Conservation (phyloP, 331 rosid genomes). For the Dryas integrifolia region DNA sequence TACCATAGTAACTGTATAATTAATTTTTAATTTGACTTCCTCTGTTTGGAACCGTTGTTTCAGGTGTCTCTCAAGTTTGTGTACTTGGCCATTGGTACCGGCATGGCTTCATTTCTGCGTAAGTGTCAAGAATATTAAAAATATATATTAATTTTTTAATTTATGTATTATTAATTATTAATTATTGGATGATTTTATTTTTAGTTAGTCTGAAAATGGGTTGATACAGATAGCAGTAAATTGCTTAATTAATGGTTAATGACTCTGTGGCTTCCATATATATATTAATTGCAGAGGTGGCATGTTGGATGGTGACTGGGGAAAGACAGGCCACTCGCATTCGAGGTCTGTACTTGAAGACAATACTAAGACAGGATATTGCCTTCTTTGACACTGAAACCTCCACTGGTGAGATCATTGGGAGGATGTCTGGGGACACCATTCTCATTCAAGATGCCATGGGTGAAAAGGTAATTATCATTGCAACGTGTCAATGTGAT, state of each 20-base stretch:
- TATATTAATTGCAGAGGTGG: conserved; percentile 55
- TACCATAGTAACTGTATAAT: too few relatives aligned
- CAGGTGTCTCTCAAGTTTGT: conserved; percentile 61
- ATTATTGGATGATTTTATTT: too few relatives aligned
- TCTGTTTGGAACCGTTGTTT: not conserved
- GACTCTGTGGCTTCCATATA: too few relatives aligned
- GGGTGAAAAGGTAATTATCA: conserved; percentile 73
- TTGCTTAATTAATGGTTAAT: too few relatives aligned
- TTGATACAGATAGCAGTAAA: too few relatives aligned
- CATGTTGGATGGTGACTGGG: conserved; percentile 93
- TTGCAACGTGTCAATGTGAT: not conserved
- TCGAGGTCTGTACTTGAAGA: conserved; percentile 72
- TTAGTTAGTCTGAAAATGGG: too few relatives aligned
- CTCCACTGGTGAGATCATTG: conserved; percentile 74
- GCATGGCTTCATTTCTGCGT: conserved; percentile 70
- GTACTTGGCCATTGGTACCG: conserved; percentile 63
- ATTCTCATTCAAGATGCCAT: conserved; percentile 90
- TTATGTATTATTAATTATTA: too few relatives aligned
- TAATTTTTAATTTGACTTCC: not conserved
- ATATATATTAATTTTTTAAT: too few relatives aligned
- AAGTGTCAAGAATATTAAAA: conserved; percentile 27
- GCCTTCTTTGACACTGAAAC: conserved; percentile 90
- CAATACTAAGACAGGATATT: conserved; percentile 79
- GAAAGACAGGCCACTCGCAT: conserved; percentile 80
- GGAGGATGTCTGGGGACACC: conserved; percentile 96